Base-by-base conservation (phyloP, 225 moss, liverwort and hornwort species). In the Rhytidiadelphus loreus region DNA sequence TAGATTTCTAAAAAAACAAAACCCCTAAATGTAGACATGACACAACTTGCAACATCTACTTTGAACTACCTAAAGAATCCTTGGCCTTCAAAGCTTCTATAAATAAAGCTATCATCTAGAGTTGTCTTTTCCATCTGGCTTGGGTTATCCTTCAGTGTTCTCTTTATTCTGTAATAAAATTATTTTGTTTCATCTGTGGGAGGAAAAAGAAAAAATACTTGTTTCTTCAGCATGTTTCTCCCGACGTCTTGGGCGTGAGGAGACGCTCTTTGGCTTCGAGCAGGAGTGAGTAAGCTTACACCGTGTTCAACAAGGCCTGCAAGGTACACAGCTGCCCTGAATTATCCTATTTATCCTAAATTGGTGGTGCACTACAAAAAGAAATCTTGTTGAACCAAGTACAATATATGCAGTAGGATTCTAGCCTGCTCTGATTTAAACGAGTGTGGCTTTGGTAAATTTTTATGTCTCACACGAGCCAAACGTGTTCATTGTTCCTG, bases 271-370 rank as follows among this genome's bases (percentile, higher is more conserved):
- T 39, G 98, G 98, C 23, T 98, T 98, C 46, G 98, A 98, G 89
- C 98, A 98, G 88, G 98, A 98, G 89, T 98, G n/a, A n/a, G n/a
- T n/a, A n/a, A n/a, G n/a, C n/a, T n/a, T n/a, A 97, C 89, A 98
- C 98, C 65, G 97, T 98, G 98, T 98, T 98, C 83, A 93, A 92
- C 85, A 97, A 92, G 92, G 94, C 89, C 56, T 95, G 95, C 81
- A 94, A 93, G 82, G 87, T 86, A 77, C 50, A 19, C 37, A 58
- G 61, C 75, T 48, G 26, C 26, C 48, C 37, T 74, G 46, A 16
- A 46, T 62, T 46, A 33, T 82, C 63, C 62, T 63, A 35, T 48
- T 46, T 82, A 43, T 62, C 24, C 24, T 43, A 44, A 60, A 62
- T 22, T 61, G 21, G 32, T 61, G 63, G 43, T n/a, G n/a, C 33